Percentiles rank a stretch among this genome's conserved stretches.
These are phyloP conservation scores for Paxillus rubicundulus DNA, from an alignment of 768 basidiomycete genomes.

Conservation along the genomic window DNA sequence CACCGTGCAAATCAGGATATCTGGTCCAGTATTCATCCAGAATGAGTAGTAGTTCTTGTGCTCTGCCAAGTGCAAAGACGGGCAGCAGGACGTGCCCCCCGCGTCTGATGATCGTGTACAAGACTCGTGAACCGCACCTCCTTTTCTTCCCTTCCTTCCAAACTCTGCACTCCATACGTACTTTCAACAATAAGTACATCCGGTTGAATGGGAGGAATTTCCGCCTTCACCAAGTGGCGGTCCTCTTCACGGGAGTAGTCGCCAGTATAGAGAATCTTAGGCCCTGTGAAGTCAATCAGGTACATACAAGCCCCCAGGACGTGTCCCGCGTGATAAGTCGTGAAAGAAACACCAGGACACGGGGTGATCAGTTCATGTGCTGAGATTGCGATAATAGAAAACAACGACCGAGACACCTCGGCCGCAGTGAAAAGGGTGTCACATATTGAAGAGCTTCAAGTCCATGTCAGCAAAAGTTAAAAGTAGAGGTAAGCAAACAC, in stretches of 20 bases:
- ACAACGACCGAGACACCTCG: conserved; percentile 76
- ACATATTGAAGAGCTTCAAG: conserved; percentile 53
- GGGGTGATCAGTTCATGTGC: conserved; percentile 88
- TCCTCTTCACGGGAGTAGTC: conserved; percentile 98
- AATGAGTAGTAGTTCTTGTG: conserved; percentile 89
- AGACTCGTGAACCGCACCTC: conserved; percentile 84
- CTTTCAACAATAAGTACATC: conserved; percentile 97
- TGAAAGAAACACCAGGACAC: conserved; percentile 89
- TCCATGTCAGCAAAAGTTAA: neutral
- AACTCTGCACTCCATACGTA: conserved; percentile 91
- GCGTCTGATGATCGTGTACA: conserved; percentile 87
- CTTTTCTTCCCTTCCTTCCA: conserved; percentile 84
- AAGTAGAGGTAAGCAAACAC: neutral
- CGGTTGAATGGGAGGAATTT: conserved; percentile 84
- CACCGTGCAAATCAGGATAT: conserved; percentile 87
- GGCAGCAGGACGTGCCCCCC: conserved; percentile 95
- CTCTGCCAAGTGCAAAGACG: conserved; percentile 90
- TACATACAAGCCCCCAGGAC: conserved; percentile 98
- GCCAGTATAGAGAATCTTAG: conserved; percentile 93
- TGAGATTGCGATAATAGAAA: conserved; percentile 82
- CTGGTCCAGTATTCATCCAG: conserved; percentile 96
- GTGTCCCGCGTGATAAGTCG: conserved; percentile 95
- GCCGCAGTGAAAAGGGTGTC: conserved; percentile 73
- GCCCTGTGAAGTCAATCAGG: conserved; percentile 90
- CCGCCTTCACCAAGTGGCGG: conserved; percentile 91